Evolutionary conservation across 179 eudicot genomes (phyloP).

Genomic region (Patellifolia procumbens): DNA sequence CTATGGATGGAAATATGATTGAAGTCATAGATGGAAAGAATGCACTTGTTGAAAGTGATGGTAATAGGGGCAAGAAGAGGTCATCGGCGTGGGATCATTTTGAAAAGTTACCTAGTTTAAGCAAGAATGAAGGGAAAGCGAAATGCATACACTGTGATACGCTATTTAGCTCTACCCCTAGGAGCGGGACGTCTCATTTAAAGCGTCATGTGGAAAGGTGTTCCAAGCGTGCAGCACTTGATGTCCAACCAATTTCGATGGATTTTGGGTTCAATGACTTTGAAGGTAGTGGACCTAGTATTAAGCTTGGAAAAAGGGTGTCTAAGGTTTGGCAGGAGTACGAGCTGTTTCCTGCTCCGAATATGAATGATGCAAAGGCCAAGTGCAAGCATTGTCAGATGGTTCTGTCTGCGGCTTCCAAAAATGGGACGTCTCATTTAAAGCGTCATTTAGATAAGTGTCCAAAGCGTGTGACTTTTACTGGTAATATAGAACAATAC

Average conservation of each 20-base stretch:
- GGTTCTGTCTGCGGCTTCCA: conserved; percentile 49
- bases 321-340: conserved; percentile 57
- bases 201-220: conserved; percentile 53
- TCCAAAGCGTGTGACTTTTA: conserved; percentile 30
- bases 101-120: conserved; percentile 42
- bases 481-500: conserved; percentile 30
- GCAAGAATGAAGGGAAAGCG: conserved; percentile 47
- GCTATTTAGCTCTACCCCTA: conserved; percentile 45
- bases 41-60: conserved; percentile 41
- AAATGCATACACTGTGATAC: conserved; percentile 45
- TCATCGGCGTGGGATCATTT: conserved; percentile 58
- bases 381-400: conserved; percentile 49
- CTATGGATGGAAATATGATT: conserved; percentile 35
- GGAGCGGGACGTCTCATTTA: conserved; percentile 57
- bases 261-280: conserved; percentile 30
- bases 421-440: conserved; percentile 53
- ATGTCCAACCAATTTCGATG: conserved; percentile 42
- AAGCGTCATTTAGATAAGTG: conserved; percentile 57
- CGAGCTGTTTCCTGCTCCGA: conserved; percentile 42
- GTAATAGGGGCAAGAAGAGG: conserved; percentile 43
- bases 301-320: conserved; percentile 36
- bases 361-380: conserved; percentile 48
- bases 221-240: conserved; percentile 39
- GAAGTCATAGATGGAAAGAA: conserved; percentile 37
- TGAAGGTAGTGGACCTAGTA: conserved; percentile 31